Conservation (phyloP, 345 rosid species). For the Alliaria petiolata region DNA sequence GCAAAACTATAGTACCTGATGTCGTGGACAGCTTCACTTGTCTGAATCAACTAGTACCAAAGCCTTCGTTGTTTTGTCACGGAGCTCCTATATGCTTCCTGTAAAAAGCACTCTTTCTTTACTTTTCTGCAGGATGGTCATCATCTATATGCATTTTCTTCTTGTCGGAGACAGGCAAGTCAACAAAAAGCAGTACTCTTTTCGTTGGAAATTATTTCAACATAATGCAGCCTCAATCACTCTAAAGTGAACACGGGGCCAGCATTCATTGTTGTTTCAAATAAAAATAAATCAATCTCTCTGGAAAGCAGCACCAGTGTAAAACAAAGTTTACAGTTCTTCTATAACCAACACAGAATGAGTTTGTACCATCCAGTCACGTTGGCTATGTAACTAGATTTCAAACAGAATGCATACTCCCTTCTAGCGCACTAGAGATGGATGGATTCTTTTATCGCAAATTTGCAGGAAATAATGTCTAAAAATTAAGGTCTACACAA, state of each 20-base stretch:
- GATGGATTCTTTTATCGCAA: background rate
- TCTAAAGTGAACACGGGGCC: background rate
- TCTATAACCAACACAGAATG: background rate
- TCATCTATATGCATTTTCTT: slow-evolving; percentile 20
- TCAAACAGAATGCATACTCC: background rate
- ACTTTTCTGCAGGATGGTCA: slow-evolving; percentile 22
- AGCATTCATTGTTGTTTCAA: background rate
- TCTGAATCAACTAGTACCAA: slow-evolving; percentile 23
- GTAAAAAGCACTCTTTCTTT: slow-evolving; percentile 20
- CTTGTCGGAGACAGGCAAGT: slow-evolving; percentile 29
- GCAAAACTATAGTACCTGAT: slow-evolving; percentile 22
- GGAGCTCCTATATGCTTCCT: slow-evolving; percentile 19
- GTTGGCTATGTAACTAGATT: background rate
- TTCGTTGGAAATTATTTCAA: background rate
- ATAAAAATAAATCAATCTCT: background rate
- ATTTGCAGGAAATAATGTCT: background rate
- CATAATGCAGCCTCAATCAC: slow-evolving; percentile 11
- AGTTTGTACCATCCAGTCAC: slow-evolving; percentile 19
- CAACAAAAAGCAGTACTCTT: slow-evolving; percentile 22
- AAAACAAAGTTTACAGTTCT: background rate
- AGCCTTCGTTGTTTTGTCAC: slow-evolving; percentile 27
- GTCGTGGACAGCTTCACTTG: slow-evolving; percentile 31
- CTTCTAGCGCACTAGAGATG: background rate
- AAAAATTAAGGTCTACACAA: background rate
- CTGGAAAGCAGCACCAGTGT: background rate